Evolutionary conservation across 495 filamentous ascomycete species (phyloP), one percentile per base, ranked within the genome.

Genomic region (Penicillium silybi): DNA sequence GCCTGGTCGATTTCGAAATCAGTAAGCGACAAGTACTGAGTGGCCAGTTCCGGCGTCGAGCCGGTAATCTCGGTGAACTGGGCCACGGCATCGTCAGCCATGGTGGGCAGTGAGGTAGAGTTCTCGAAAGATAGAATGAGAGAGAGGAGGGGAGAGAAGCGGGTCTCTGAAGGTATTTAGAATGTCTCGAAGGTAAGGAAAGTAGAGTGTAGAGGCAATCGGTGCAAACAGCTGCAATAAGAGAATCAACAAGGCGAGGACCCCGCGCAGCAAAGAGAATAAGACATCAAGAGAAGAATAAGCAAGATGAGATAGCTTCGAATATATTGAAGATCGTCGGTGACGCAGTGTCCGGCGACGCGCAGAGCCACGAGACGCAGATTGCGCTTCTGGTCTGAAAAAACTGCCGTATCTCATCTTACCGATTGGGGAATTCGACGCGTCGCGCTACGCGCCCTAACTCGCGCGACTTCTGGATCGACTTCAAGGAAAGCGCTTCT

Each of bases 1-100:
- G 93, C 93, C 65, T 93, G 88, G 61, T 86, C 82, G 46, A 90
- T 73, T 61, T 95, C 84, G 59, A 82, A 84, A 56, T 95, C 89
- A 22, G 89, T 84, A 46, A 98, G 73, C 57, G 85, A 77, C 32
- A 97, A 80, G 68, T 95, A 95, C 56, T 86, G 87, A 48, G 77
- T 77, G 20, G 90, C 91, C 52, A 83, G 77, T 53, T 84, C 74
- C 9, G 80, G 77, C 42, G 72, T 73, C 37, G 80, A 76, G 40
- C 71, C 73, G 35, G 93, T 97, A 63, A 98, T 71, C 63, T 74
- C 62, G 74, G 52, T 83, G 46, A 77, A 77, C 62, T 77, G 74
- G 47, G 74, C 68, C 54, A 77, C 66, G 57, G 70, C 61, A 44
- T 75, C 71, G 57, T 57, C 79, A 48, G 88, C 88, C 89, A 95